phyloP scores from a whole-genome alignment of 352 stramenopile genomes.

The Globisporangium acanthophoron region DNA sequence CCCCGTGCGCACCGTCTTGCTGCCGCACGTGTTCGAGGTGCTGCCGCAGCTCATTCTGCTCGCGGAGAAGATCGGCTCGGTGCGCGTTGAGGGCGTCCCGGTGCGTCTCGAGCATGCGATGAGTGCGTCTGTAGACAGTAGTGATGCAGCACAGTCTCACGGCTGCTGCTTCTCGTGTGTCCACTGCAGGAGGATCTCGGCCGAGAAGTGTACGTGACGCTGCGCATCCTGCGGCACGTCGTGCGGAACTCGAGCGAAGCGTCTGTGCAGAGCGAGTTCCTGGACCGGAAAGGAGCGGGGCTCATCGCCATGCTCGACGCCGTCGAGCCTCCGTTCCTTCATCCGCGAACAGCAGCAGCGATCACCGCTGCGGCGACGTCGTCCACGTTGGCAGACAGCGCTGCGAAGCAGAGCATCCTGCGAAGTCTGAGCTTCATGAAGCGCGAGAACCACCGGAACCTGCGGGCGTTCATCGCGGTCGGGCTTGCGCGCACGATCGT shows the following conservation, averaged over 20 bases:
- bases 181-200: conserved; percentile 47
- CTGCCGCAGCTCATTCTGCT: conserved; percentile 47
- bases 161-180: conserved; percentile 1
- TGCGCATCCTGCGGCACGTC: conserved; percentile 58
- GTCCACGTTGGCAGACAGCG: conserved; percentile 7
- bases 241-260: conserved; percentile 51
- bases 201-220: conserved; percentile 65
- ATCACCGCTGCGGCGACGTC: conserved; percentile 41
- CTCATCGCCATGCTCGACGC: conserved; percentile 50
- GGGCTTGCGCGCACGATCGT: conserved; percentile 56
- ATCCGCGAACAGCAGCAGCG: conserved; percentile 48
- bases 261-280: conserved; percentile 39
- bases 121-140: background rate
- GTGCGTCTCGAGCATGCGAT: conserved; percentile 21
- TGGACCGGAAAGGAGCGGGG: conserved; percentile 28
- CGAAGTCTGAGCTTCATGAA: conserved; percentile 44
- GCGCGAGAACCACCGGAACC: conserved; percentile 31
- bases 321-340: conserved; percentile 60
- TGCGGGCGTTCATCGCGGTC: conserved; percentile 64
- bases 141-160: background rate
- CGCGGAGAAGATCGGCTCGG: conserved; percentile 57
- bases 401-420: conserved; percentile 33
- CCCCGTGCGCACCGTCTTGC: conserved; percentile 33
- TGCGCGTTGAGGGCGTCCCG: conserved; percentile 61
- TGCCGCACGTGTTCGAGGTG: conserved; percentile 57